A percentile compares a stretch with the other conserved stretches of the same genome.
Evolutionary conservation across 1,139 yeast species (phyloP).

Genomic region (Lodderomyces parapsilosis): DNA sequence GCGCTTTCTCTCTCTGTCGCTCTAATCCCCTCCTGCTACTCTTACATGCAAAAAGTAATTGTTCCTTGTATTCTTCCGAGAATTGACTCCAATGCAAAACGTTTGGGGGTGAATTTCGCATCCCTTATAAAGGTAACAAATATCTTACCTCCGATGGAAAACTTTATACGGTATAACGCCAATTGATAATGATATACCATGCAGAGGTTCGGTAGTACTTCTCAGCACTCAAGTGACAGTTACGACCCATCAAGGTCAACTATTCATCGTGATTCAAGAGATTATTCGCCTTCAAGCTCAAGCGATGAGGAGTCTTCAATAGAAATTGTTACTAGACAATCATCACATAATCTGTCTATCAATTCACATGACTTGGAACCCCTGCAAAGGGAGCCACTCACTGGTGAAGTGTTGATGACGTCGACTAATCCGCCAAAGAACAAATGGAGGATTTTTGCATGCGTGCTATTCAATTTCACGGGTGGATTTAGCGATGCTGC

Average conservation of each 20-base stretch:
- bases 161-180: not conserved
- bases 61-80: not conserved
- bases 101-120: not conserved
- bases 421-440: constrained; percentile 43
- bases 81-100: not conserved
- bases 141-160: not conserved
- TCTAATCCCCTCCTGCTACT: not conserved
- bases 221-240: not conserved
- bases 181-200: not conserved
- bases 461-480: constrained; percentile 41
- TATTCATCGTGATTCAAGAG: not conserved
- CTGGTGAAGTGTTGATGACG: constrained; percentile 17
- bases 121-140: not conserved
- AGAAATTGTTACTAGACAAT: constrained; percentile 1
- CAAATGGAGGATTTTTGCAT: constrained; percentile 38
- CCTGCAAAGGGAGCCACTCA: not conserved
- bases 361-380: not conserved
- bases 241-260: not conserved
- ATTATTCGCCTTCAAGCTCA: not conserved
- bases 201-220: constrained; percentile 1
- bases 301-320: not conserved
- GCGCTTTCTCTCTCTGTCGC: not conserved
- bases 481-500: constrained; percentile 45
- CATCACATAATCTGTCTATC: not conserved
- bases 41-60: no score